Evolutionary conservation across 1,284 basidiomycete genomes (phyloP), one percentile per base, ranked within the genome.

Genomic region (Binderoboletus segoi): DNA sequence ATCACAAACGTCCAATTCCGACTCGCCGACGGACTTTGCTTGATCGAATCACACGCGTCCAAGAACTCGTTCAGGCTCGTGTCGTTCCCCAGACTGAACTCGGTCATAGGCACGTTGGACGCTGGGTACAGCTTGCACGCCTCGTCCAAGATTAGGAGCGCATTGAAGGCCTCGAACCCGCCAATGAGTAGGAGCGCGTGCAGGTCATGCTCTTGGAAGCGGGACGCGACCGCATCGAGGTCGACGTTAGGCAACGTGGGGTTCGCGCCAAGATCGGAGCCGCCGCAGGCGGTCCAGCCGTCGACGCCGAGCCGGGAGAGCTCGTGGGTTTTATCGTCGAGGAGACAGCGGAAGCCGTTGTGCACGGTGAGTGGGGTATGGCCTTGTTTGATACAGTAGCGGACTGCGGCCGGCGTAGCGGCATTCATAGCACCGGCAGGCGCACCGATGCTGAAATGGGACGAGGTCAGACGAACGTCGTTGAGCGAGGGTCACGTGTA

Each of bases 361-460:
- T 96, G 88, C 64, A 99, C 87, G 0, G 88, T 93, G 30, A 98
- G 79, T 16, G 96, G 91, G 21, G 84, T 91, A 74, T 99, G 96
- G 1, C 97, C 96, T 67, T 94, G 91, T 58, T 88, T 86, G 61
- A 96, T 78, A 71, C 95, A 98, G 79, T 94, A 98, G 18, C 96
- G 90, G 8, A 93, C 94, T 1, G 94, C 94, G 33, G 96, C 89
- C 45, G 96, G 89, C 0, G 95, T 98, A 0, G 96, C 96, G 1
- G 96, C 96, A 71, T 99, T 98, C 94, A 99, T 98, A 13, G 97
- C 96, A 55, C 96, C 96, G 4, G 96, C 96, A 4, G 97, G 96
- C 1, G 97, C 97, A 59, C 96, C 96, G 67, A 96, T 88, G 68
- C 93, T 96, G 54, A 23, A 51, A 48, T 54, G 49, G 20, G 48